phyloP scores from a whole-genome alignment of 129 eudicot species.

The Lonicera japonica region DNA sequence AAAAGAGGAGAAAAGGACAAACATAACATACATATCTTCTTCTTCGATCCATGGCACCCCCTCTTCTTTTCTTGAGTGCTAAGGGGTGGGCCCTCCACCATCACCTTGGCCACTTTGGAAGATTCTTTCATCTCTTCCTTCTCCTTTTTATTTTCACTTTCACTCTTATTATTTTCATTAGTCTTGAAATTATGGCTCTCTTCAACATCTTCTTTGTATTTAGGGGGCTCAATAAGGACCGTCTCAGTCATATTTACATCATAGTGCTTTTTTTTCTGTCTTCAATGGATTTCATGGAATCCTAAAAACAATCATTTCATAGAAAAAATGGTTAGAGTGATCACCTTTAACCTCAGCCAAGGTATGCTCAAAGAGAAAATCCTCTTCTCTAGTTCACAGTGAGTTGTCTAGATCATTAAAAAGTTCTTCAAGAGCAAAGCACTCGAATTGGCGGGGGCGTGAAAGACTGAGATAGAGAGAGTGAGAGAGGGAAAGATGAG shows the following conservation, averaged over 20 bases:
- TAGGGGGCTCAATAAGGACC: constrained; percentile 6
- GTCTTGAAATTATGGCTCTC: too few relatives aligned
- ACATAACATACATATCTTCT: constrained; percentile 28
- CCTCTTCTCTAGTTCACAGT: constrained; percentile 17
- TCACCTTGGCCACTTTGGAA: not conserved
- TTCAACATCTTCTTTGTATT: not conserved
- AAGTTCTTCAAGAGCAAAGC: too few relatives aligned
- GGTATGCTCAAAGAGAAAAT: constrained; percentile 16
- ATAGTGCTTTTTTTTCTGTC: constrained; percentile 20
- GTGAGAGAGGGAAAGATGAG: too few relatives aligned
- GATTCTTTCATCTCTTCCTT: not conserved
- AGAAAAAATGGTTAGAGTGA: constrained; percentile 12
- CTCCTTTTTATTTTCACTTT: too few relatives aligned
- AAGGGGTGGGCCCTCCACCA: not conserved
- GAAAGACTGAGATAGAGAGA: too few relatives aligned
- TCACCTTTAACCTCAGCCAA: constrained; percentile 8
- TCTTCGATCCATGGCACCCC: constrained; percentile 35
- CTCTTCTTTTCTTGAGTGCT: constrained; percentile 1
- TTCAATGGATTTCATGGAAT: constrained; percentile 21
- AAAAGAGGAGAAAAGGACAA: too few relatives aligned
- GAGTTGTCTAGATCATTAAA: too few relatives aligned
- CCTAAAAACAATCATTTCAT: constrained; percentile 11
- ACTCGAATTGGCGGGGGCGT: too few relatives aligned
- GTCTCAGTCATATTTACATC: constrained; percentile 19
- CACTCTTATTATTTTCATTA: too few relatives aligned